phyloP scores from a whole-genome alignment of 495 filamentous ascomycete species.

The Tetracladium marchalianum region DNA sequence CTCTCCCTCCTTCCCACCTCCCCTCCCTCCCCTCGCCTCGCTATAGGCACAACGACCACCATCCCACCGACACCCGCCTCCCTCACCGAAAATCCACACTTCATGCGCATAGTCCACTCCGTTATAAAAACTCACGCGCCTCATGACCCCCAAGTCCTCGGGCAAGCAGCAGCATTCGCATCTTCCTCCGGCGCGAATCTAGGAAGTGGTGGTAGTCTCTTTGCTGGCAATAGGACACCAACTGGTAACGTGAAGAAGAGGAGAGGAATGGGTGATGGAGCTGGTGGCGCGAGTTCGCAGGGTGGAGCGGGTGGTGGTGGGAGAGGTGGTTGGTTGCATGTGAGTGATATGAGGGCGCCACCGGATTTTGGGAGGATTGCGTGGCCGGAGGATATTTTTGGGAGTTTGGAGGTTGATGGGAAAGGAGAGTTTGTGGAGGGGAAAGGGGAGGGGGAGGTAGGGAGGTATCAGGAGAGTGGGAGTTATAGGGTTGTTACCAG shows the following conservation, averaged over 20 bases:
- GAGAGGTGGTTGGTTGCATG: conserved; percentile 79
- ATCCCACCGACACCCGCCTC: conserved; percentile 70
- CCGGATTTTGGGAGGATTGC: conserved; percentile 89
- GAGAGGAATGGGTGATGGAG: conserved; percentile 44
- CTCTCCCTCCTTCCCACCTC: conserved; percentile 67
- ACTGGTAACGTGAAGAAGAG: conserved; percentile 30
- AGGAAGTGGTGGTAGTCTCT: conserved; percentile 54
- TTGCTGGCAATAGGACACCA: conserved; percentile 30
- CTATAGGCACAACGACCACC: conserved; percentile 64
- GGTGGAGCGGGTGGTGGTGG: conserved; percentile 78
- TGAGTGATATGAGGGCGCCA: conserved; percentile 71
- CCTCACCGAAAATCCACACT: conserved; percentile 67
- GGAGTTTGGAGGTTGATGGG: conserved; percentile 78
- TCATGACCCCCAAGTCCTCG: conserved; percentile 59
- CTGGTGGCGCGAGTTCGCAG: conserved; percentile 69
- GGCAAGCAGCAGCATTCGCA: conserved; percentile 71
- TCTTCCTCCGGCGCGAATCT: conserved; percentile 66
- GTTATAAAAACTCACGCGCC: conserved; percentile 61
- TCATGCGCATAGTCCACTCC: conserved; percentile 63
- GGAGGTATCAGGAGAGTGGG: conserved; percentile 50
- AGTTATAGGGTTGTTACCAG: conserved; percentile 61
- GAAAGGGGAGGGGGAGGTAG: conserved; percentile 26
- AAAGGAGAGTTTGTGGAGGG: conserved; percentile 54
- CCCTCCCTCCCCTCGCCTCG: conserved; percentile 56
- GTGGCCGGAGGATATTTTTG: conserved; percentile 88